Evolutionary conservation across 2,329 filamentous ascomycete species (phyloP), one percentile per base, ranked within the genome.

Genomic region (Penicillium griseofulvum): DNA sequence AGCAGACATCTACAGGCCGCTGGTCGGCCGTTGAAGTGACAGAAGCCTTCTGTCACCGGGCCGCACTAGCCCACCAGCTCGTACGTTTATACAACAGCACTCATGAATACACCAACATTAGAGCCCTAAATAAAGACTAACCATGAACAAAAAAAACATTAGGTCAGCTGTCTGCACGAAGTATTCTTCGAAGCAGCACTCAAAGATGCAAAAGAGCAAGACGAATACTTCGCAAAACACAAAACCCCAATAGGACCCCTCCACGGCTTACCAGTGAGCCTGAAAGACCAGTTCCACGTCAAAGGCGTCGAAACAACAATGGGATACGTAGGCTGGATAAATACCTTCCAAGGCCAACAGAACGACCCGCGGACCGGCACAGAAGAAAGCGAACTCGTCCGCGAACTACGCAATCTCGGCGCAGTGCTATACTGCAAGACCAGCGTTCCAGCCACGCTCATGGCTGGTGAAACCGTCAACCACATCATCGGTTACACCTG

Each of bases 321-420:
- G 77, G 85, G 84, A 12, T 87, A 87, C 63, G 76, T 87, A 24
- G 83, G 84, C n/a, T 85, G 84, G 79, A 81, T 87, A n/a, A 81
- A 80, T 7, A 82, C 81, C 0, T 82, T 85, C 59, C 71, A 87
- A 68, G 84, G 81, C 48, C 71, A 77, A 39, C 78, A 78, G 55
- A 77, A 81, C 74, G 55, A 79, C 75, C 31, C 81, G 74, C 64
- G 83, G 74, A 72, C 72, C 70, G 67, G 68, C 3, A 63, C 76
- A 39, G 80, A 79, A 60, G 78, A 88, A 70, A 85, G 81, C 45
- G 79, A 86, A 59, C 79, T 87, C 65, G 83, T 85, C 3, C 72
- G 69, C 24, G 80, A 83, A 61, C 71, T 87, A 14, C 74, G 81
- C 9, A 71, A 70, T 5, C 71, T 81, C 0, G 83, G 83, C 1